These are phyloP conservation scores for Fraxinus pennsylvanica DNA, from an alignment of 257 asterid species.

Conservation along the genomic window DNA sequence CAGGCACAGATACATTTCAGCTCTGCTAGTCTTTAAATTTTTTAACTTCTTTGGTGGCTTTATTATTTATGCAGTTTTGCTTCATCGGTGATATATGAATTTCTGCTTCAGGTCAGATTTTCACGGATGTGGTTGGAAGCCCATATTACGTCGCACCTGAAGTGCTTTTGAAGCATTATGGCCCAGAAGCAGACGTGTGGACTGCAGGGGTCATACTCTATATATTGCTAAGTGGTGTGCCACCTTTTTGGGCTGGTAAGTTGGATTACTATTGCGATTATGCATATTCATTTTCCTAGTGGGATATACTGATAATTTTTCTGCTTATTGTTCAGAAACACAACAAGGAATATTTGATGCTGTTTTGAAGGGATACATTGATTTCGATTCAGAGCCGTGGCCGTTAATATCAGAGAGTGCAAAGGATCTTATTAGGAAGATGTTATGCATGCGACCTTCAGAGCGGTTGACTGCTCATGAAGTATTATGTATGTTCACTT, in stretches of 20 bases:
- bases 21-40: neutral
- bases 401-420: slow-evolving; percentile 80
- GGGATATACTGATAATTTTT: slow-evolving; percentile 19
- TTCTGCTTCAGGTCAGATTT: slow-evolving; percentile 70
- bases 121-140: slow-evolving; percentile 95
- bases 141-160: slow-evolving; percentile 97
- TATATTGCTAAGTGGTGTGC: slow-evolving; percentile 88
- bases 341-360: slow-evolving; percentile 92
- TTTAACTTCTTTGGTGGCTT: neutral
- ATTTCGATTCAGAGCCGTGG: slow-evolving; percentile 86
- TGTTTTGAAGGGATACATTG: slow-evolving; percentile 75
- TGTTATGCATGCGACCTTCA: slow-evolving; percentile 84
- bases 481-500: slow-evolving; percentile 68
- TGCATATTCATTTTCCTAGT: slow-evolving; percentile 9
- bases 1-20: slow-evolving; percentile 46
- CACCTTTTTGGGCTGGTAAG: slow-evolving; percentile 98
- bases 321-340: slow-evolving; percentile 58
- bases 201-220: slow-evolving; percentile 92
- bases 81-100: neutral
- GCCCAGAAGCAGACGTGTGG: slow-evolving; percentile 97
- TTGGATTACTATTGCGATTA: neutral
- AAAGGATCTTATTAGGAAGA: slow-evolving; percentile 75
- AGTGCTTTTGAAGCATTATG: slow-evolving; percentile 86
- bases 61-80: slow-evolving; percentile 6
- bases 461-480: slow-evolving; percentile 82